phyloP scores from a whole-genome alignment of 306 rosid genomes.

The Sindora glabra region DNA sequence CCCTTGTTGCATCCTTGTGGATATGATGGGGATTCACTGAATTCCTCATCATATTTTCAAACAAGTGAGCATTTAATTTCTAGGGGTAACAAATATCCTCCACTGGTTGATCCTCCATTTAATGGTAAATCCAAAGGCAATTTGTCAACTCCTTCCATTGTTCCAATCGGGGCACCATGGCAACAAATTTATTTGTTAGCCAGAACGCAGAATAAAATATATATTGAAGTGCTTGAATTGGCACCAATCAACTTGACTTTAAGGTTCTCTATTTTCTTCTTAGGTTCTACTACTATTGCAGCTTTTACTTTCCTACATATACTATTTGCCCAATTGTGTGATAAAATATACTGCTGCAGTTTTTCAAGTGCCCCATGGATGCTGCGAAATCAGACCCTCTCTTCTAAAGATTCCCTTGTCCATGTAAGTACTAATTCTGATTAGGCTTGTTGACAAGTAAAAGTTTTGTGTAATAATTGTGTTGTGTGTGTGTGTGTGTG shows the following conservation, averaged over 20 bases:
- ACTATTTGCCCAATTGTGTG: slow-evolving; percentile 9
- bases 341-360: slow-evolving; percentile 38
- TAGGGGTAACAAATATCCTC: slow-evolving; percentile 27
- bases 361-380: slow-evolving; percentile 95
- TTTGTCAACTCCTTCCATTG: slow-evolving; percentile 49
- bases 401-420: slow-evolving; percentile 67
- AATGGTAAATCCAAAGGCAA: slow-evolving; percentile 25
- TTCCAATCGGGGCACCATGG: slow-evolving; percentile 98
- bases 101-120: slow-evolving; percentile 23
- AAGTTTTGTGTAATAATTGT: not conserved
- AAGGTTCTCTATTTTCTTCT: slow-evolving; percentile 33
- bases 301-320: slow-evolving; percentile 1
- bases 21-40: slow-evolving; percentile 21
- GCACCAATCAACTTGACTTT: slow-evolving; percentile 75
- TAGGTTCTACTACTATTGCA: not conserved
- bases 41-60: slow-evolving; percentile 29
- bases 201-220: slow-evolving; percentile 81
- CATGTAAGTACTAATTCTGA: slow-evolving; percentile 45
- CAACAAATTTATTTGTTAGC: slow-evolving; percentile 84
- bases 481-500: not conserved
- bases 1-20: slow-evolving; percentile 10
- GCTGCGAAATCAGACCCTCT: slow-evolving; percentile 61
- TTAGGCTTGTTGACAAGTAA: not conserved
- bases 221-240: slow-evolving; percentile 75
- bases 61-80: slow-evolving; percentile 26